Evolutionary conservation across 1,139 yeast species (phyloP).

Genomic region (Geotrichum citri-aurantii): DNA sequence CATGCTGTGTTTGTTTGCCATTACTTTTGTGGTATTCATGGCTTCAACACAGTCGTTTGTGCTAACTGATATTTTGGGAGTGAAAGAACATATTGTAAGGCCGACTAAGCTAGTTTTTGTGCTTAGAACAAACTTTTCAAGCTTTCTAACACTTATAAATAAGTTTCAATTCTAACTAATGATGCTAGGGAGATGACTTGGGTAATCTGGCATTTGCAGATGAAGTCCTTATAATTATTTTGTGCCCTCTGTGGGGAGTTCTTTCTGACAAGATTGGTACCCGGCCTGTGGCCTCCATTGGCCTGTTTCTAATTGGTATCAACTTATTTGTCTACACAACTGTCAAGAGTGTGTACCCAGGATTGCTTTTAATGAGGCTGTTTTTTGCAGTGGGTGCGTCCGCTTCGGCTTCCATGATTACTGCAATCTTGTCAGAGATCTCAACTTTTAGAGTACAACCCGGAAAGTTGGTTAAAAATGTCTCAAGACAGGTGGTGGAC

Average conservation of each 20-base stretch:
- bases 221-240: conserved; percentile 49
- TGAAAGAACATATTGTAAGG: conserved; percentile 39
- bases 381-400: conserved; percentile 59
- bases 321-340: conserved; percentile 49
- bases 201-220: conserved; percentile 61
- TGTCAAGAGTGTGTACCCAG: conserved; percentile 43
- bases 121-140: background rate
- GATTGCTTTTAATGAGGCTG: conserved; percentile 46
- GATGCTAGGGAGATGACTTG: conserved; percentile 44
- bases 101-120: background rate
- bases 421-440: conserved; percentile 51
- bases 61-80: conserved; percentile 50
- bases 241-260: conserved; percentile 63
- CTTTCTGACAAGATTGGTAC: conserved; percentile 60
- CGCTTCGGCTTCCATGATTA: conserved; percentile 43
- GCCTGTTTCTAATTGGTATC: conserved; percentile 46
- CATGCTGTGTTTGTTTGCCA: conserved; percentile 44
- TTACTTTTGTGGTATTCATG: conserved; percentile 60
- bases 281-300: conserved; percentile 45
- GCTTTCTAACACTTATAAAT: background rate
- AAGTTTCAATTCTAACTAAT: background rate
- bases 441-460: conserved; percentile 36
- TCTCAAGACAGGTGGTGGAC: background rate
- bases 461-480: conserved; percentile 16
- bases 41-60: conserved; percentile 65